These are phyloP conservation scores for Rhododendron henanense DNA, from an alignment of 148 eudicot genomes.

Conservation along the genomic window DNA sequence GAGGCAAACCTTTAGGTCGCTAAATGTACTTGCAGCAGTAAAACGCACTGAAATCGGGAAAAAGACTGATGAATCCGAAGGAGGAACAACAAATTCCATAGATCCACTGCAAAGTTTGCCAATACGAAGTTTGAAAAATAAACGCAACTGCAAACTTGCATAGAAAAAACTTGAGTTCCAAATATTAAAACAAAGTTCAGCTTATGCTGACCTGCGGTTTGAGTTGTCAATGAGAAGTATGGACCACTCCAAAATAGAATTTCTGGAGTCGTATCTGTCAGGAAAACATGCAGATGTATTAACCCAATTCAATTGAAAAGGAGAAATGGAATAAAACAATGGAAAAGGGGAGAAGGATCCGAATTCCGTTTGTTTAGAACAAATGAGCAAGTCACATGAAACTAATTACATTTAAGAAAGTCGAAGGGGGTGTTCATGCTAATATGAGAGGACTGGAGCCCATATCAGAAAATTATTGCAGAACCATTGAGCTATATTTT, in stretches of 20 bases:
- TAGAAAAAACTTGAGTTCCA: background rate
- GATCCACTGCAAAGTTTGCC: conserved; percentile 64
- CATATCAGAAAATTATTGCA: background rate
- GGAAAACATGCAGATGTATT: conserved; percentile 8
- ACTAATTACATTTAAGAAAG: background rate
- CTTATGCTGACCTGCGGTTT: conserved; percentile 64
- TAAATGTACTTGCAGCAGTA: conserved; percentile 75
- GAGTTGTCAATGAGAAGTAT: conserved; percentile 82
- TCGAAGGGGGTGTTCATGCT: background rate
- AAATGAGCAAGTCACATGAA: background rate
- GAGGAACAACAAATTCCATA: conserved; percentile 91
- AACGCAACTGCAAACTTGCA: background rate
- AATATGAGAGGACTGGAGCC: background rate
- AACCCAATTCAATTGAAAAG: background rate
- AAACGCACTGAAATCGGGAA: conserved; percentile 91
- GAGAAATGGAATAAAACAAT: background rate
- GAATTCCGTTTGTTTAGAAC: background rate
- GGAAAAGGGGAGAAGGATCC: background rate
- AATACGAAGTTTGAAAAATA: conserved; percentile 2
- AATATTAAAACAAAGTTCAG: background rate
- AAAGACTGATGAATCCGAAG: conserved; percentile 76
- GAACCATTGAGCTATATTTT: background rate
- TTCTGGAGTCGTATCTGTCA: conserved; percentile 83
- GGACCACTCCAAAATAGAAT: conserved; percentile 90
- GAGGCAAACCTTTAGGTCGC: conserved; percentile 68